These are phyloP conservation scores for Cryptococcus sp. DNA, from an alignment of 1,284 basidiomycete species.

Conservation along the genomic window DNA sequence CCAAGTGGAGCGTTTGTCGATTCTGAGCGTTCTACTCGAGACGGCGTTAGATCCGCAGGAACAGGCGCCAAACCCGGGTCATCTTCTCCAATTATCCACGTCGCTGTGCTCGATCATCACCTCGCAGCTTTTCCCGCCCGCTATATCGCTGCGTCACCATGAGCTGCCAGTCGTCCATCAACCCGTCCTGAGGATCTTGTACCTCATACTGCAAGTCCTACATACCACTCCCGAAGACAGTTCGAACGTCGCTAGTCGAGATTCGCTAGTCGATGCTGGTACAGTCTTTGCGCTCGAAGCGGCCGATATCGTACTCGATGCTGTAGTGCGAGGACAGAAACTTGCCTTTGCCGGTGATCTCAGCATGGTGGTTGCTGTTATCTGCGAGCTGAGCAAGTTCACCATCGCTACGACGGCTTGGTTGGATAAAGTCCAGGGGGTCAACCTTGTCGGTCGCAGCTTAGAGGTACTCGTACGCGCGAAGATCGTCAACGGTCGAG, in stretches of 20 bases:
- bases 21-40: constrained; percentile 75
- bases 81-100: constrained; percentile 57
- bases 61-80: constrained; percentile 53
- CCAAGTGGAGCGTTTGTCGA: constrained; percentile 71
- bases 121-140: constrained; percentile 72
- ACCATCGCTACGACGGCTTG: constrained; percentile 54
- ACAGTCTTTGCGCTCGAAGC: constrained; percentile 42
- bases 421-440: constrained; percentile 78
- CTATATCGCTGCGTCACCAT: constrained; percentile 70
- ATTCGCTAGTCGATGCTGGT: constrained; percentile 34
- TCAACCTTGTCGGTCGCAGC: constrained; percentile 73
- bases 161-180: constrained; percentile 74
- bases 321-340: constrained; percentile 23
- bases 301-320: constrained; percentile 42
- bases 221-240: constrained; percentile 1
- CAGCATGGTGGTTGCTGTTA: constrained; percentile 37
- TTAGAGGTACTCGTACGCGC: constrained; percentile 72
- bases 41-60: constrained; percentile 62
- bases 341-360: constrained; percentile 28
- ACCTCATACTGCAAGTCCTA: constrained; percentile 65
- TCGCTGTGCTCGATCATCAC: constrained; percentile 68
- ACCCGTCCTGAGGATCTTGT: constrained; percentile 74
- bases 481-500: constrained; percentile 27
- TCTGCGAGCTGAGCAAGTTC: constrained; percentile 39
- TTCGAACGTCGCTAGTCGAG: constrained; percentile 18